These are phyloP conservation scores for Wolfiporia cocos DNA, from an alignment of 1,284 basidiomycete genomes.

Conservation along the genomic window DNA sequence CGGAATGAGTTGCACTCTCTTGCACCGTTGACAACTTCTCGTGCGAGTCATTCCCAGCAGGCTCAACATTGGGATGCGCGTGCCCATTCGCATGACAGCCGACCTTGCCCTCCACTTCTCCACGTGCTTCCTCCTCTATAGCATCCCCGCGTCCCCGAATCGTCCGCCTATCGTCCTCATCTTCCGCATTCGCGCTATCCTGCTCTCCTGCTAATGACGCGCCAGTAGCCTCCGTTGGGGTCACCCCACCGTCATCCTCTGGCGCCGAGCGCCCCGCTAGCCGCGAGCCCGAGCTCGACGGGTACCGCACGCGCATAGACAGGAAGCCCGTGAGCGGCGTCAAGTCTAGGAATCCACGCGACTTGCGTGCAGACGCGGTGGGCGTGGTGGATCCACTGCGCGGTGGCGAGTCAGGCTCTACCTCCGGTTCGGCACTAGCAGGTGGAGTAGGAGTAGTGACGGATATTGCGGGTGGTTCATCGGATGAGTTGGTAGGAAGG, in stretches of 20 bases:
- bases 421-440: no score
- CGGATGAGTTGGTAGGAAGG: constrained; percentile 3
- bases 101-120: constrained; percentile 27
- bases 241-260: constrained; percentile 7
- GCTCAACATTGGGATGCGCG: constrained; percentile 8
- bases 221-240: constrained; percentile 9
- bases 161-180: constrained; percentile 54
- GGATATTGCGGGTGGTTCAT: no score
- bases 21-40: constrained; percentile 23
- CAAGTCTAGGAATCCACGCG: constrained; percentile 46
- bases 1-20: constrained; percentile 10
- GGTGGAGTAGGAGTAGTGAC: no score
- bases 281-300: constrained; percentile 36
- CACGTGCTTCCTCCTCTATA: constrained; percentile 22
- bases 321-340: constrained; percentile 61
- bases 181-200: constrained; percentile 15
- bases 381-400: constrained; percentile 52
- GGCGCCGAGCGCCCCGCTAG: constrained; percentile 21
- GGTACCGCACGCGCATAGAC: constrained; percentile 50
- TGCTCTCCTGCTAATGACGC: constrained; percentile 1
- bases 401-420: constrained; percentile 30
- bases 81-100: constrained; percentile 12
- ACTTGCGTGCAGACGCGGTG: constrained; percentile 32
- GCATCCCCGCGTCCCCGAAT: constrained; percentile 35
- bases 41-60: constrained; percentile 3